phyloP scores from a whole-genome alignment of 345 rosid species.

The Gossypium thurberi region DNA sequence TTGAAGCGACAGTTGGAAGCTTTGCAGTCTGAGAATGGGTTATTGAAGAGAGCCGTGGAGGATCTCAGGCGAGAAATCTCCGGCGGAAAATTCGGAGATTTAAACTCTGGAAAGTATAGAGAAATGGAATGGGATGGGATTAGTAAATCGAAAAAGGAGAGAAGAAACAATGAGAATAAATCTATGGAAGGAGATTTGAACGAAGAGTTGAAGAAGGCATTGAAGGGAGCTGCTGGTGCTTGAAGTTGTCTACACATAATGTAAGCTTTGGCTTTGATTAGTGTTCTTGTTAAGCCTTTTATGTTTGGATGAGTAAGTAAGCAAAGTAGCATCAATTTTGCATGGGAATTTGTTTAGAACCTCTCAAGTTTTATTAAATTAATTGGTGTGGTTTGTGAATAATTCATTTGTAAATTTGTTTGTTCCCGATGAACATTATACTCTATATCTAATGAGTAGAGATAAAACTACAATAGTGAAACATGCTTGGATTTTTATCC shows the following conservation, averaged over 20 bases:
- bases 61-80: slow-evolving; percentile 58
- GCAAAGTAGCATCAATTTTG: neutral
- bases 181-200: slow-evolving; percentile 41
- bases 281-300: neutral
- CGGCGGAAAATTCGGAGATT: slow-evolving; percentile 24
- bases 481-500: neutral
- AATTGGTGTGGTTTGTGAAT: neutral
- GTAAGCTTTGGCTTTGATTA: neutral
- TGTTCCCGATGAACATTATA: too few relatives aligned
- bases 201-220: slow-evolving; percentile 50
- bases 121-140: slow-evolving; percentile 40
- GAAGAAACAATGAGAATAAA: slow-evolving; percentile 47
- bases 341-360: neutral
- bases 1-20: slow-evolving; percentile 61
- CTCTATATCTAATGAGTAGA: too few relatives aligned
- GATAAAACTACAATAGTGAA: neutral
- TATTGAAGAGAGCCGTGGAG: slow-evolving; percentile 59
- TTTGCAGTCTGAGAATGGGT: slow-evolving; percentile 58
- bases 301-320: neutral
- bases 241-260: slow-evolving; percentile 22
- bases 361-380: neutral
- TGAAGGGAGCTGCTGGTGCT: slow-evolving; percentile 31
- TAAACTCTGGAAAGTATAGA: slow-evolving; percentile 32
- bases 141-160: slow-evolving; percentile 28
- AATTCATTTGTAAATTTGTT: neutral